Conservation (phyloP, 768 basidiomycete genomes). For the Lactifluus volemus region DNA sequence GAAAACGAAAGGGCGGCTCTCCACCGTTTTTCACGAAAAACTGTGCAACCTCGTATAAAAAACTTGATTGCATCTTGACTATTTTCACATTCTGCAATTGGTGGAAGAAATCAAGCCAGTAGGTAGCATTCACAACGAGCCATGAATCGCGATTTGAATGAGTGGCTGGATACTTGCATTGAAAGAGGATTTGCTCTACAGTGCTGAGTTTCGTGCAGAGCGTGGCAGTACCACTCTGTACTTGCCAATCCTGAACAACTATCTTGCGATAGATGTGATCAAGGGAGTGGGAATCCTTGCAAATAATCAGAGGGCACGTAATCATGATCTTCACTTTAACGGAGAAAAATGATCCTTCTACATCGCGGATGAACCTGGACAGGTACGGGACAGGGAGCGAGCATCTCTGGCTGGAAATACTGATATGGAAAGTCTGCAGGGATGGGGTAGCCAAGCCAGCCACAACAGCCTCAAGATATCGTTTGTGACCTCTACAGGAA, state of each 20-base stretch:
- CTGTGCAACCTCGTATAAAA: neutral
- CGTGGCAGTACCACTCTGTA: too few relatives aligned
- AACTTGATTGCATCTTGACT: neutral
- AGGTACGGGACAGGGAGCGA: neutral
- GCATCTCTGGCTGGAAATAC: too few relatives aligned
- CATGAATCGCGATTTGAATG: neutral
- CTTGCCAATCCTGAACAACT: too few relatives aligned
- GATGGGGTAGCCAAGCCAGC: neutral
- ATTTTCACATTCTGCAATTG: neutral
- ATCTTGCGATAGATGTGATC: neutral
- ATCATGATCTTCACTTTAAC: neutral
- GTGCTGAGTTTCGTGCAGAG: too few relatives aligned
- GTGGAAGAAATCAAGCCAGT: neutral
- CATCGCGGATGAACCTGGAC: neutral
- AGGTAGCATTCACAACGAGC: accelerated
- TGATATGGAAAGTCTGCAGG: neutral
- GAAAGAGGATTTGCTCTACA: too few relatives aligned
- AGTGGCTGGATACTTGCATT: neutral
- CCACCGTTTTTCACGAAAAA: neutral
- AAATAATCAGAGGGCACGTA: accelerated
- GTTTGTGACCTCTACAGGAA: neutral
- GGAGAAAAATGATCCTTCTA: too few relatives aligned
- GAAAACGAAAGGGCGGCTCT: neutral
- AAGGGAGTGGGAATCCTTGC: neutral
- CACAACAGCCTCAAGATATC: neutral